Percentiles rank a stretch among this genome's conserved stretches.
Conservation (phyloP, 305 asterid species). For the Solanum hybrid region DNA sequence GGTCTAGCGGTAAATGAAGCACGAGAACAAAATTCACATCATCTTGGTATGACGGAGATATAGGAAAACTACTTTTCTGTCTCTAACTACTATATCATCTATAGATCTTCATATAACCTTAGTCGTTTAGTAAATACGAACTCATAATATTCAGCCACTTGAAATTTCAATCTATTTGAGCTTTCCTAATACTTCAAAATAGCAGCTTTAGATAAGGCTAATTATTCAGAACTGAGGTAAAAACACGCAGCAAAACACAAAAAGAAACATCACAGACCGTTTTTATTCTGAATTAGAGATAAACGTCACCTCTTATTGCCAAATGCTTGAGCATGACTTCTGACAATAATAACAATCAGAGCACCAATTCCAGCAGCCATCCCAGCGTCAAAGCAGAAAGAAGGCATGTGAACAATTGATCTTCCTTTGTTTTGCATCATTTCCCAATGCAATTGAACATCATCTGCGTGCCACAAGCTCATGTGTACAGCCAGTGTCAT, state of each 20-base stretch:
- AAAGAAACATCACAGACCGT: background rate
- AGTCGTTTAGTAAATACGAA: background rate
- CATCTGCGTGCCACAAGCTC: conserved; percentile 85
- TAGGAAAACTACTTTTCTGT: background rate
- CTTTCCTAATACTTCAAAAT: background rate
- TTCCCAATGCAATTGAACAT: conserved; percentile 72
- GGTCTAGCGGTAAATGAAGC: background rate
- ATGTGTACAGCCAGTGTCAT: conserved; percentile 68
- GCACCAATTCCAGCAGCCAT: conserved; percentile 51
- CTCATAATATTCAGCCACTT: background rate
- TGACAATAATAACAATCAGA: conserved; percentile 29
- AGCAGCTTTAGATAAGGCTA: background rate
- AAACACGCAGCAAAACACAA: background rate
- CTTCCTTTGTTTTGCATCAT: conserved; percentile 39
- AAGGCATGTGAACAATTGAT: conserved; percentile 44
- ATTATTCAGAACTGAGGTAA: background rate
- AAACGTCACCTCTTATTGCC: conserved; percentile 18
- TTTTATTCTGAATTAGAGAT: background rate
- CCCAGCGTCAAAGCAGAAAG: conserved; percentile 54
- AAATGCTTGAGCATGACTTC: conserved; percentile 19
- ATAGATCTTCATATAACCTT: background rate
- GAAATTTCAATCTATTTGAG: background rate
- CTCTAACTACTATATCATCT: background rate
- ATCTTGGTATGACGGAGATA: background rate
- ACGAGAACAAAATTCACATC: background rate